Conservation (phyloP, 2,329 filamentous ascomycete species). For the Microsporum canis region DNA sequence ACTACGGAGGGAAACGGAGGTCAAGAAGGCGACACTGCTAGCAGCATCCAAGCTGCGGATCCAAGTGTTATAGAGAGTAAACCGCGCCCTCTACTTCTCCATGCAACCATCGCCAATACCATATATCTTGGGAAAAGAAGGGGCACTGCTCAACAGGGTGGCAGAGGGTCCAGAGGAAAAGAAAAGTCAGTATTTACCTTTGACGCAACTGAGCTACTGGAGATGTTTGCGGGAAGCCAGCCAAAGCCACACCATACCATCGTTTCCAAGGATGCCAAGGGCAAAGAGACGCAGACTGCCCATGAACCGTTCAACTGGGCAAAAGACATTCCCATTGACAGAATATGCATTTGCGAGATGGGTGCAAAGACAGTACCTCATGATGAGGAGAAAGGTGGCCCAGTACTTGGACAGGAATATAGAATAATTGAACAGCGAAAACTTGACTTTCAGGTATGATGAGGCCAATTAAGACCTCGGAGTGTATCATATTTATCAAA, state of each 20-base stretch:
- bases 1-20: not conserved
- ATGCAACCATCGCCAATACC: conserved; percentile 80
- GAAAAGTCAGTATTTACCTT: conserved; percentile 37
- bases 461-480: not conserved
- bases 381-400: conserved; percentile 28
- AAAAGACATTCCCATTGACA: conserved; percentile 53
- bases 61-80: not conserved
- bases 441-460: conserved; percentile 15
- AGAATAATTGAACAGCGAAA: conserved; percentile 35
- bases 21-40: conserved; percentile 6
- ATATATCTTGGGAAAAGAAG: conserved; percentile 45
- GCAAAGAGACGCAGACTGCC: conserved; percentile 12
- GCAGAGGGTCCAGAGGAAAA: conserved; percentile 7
- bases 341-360: conserved; percentile 74
- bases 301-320: conserved; percentile 54
- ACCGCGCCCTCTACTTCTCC: conserved; percentile 55
- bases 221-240: conserved; percentile 21
- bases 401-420: conserved; percentile 43
- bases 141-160: not conserved
- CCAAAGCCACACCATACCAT: not conserved
- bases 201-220: conserved; percentile 26
- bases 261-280: not conserved
- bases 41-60: not conserved
- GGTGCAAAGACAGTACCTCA: conserved; percentile 57
- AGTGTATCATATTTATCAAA: not conserved